Evolutionary conservation across 352 stramenopile species (phyloP), one percentile per base, ranked within the genome.

Genomic region (Saprolegnia diclina): DNA sequence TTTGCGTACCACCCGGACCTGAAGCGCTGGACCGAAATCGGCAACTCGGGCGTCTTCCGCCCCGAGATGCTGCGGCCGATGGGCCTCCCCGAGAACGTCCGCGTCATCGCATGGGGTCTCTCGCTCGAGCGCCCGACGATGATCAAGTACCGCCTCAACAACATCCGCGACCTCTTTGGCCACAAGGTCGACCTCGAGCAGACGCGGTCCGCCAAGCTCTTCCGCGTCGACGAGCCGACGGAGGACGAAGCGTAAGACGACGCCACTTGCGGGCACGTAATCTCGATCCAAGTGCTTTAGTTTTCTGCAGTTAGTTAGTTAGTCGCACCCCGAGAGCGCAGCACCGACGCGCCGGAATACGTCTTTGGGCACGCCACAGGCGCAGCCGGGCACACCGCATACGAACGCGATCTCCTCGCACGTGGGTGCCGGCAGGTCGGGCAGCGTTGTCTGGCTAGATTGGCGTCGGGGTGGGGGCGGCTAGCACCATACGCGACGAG

Each of bases 141-240:
- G 97, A 99, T 99, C 85, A 99, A 99, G 88, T 99, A 99, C 82
- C 88, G 95, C 42, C 96, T 99, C 71, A 98, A 93, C 76, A 99
- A 99, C 83, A 99, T 99, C 77, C 88, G 97, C 65, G 96, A 99
- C 78, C 92, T 99, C 65, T 99, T 99, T 77, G 97, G 97, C 73
- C 97, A 99, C 85, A 99, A 99, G 88, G 88, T 98, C 48, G 96
- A 98, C 79, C 85, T 99, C 74, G 93, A 96, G 57, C 89, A 97
- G 75, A 99, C 96, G 42, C 84, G 83, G 83, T 96, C 89, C 73
- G 95, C 95, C 73, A 91, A 93, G 72, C 73, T 95, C 46, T 93
- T 92, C 76, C 87, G 87, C 77, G 48, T 72, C 42, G 24, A 29
- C 11, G 35, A 65, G 57, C 57, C 35, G 13, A 38, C 24, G 32